Evolutionary conservation across 208 protist genomes (phyloP).

Genomic region (Trypanosoma cruzi): DNA sequence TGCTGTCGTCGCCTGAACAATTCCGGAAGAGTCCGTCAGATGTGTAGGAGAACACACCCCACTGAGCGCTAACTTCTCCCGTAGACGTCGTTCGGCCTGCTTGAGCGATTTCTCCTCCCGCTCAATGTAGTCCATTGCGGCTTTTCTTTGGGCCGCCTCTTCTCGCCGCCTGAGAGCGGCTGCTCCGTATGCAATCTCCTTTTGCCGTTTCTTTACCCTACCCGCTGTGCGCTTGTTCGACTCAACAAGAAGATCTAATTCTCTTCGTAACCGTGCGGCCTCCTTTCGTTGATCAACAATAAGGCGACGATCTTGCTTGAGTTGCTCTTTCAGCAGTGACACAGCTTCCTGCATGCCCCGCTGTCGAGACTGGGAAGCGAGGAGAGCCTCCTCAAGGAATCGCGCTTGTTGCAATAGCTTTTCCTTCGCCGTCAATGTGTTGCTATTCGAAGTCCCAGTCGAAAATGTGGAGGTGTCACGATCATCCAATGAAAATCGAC

Average conservation of each 20-base stretch:
- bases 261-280: conserved; percentile 38
- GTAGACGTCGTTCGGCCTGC: conserved; percentile 38
- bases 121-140: conserved; percentile 39
- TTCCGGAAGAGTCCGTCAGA: not conserved
- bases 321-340: conserved; percentile 40
- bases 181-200: conserved; percentile 70
- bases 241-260: conserved; percentile 34
- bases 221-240: conserved; percentile 24
- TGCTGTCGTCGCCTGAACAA: not conserved
- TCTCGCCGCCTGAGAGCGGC: conserved; percentile 54
- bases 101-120: conserved; percentile 42
- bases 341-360: conserved; percentile 35
- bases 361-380: conserved; percentile 43
- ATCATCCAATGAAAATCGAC: not conserved
- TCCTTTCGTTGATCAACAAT: conserved; percentile 68
- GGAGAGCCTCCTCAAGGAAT: conserved; percentile 50
- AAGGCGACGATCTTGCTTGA: conserved; percentile 61
- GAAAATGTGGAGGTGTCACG: conserved; percentile 2
- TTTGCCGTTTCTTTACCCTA: conserved; percentile 60
- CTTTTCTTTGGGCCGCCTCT: conserved; percentile 34
- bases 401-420: conserved; percentile 42
- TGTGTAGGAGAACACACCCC: not conserved
- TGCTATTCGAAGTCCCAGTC: not conserved
- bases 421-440: conserved; percentile 30
- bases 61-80: conserved; percentile 20